A percentile compares a stretch with the other conserved stretches of the same genome.
Conservation (phyloP, 352 stramenopile species). For the Phytophthora europaea region DNA sequence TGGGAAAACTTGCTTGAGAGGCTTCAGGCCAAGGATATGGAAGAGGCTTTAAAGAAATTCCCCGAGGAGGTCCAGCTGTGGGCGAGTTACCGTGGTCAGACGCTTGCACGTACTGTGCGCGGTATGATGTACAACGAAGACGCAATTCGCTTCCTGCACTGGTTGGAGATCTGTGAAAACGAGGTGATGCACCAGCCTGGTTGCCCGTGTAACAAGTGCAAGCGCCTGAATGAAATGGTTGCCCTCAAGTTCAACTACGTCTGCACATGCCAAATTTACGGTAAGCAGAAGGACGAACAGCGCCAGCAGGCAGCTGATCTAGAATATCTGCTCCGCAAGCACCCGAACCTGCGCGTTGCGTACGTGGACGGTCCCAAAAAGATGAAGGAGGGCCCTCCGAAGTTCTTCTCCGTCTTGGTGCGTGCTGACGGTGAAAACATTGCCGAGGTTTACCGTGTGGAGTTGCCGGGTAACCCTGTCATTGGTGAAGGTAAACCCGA, state of each 20-base stretch:
- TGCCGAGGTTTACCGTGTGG: constrained; percentile 85
- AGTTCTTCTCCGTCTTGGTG: constrained; percentile 88
- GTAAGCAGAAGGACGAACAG: constrained; percentile 89
- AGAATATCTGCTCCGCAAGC: constrained; percentile 84
- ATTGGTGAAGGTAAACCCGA: constrained; percentile 91
- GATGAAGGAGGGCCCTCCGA: constrained; percentile 86
- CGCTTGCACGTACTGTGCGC: constrained; percentile 80
- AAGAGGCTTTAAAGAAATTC: constrained; percentile 86
- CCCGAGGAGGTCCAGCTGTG: constrained; percentile 86
- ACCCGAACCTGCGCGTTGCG: constrained; percentile 78
- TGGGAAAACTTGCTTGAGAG: constrained; percentile 89
- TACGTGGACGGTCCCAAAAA: constrained; percentile 92
- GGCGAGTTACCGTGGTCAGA: constrained; percentile 90
- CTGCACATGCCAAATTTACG: constrained; percentile 91
- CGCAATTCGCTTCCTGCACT: constrained; percentile 87
- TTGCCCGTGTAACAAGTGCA: constrained; percentile 90
- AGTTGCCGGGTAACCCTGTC: constrained; percentile 87
- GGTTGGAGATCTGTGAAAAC: constrained; percentile 91
- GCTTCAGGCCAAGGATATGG: constrained; percentile 82
- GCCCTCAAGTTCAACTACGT: constrained; percentile 92
- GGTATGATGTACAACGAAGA: constrained; percentile 94
- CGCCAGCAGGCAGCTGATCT: constrained; percentile 81
- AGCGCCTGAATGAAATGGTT: constrained; percentile 85
- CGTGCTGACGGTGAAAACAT: constrained; percentile 79
- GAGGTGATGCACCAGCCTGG: constrained; percentile 84